phyloP scores from a whole-genome alignment of 495 filamentous ascomycete genomes.

The Daldinia loculata region DNA sequence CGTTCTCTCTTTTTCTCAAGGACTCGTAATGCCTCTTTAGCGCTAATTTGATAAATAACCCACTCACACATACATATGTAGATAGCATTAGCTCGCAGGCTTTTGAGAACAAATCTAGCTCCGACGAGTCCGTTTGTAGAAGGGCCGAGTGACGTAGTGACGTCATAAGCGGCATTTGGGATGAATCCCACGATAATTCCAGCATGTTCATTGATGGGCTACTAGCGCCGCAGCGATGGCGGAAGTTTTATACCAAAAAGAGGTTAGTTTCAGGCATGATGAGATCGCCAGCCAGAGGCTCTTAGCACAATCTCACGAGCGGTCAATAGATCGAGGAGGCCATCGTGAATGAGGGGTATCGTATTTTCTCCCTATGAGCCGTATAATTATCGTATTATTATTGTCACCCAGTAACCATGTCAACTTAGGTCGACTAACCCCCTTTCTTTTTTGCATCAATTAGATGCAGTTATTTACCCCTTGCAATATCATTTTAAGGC shows the following conservation, averaged over 20 bases:
- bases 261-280: constrained; percentile 34
- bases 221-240: constrained; percentile 18
- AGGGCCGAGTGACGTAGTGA: constrained; percentile 32
- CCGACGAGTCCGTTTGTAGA: constrained; percentile 5
- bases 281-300: constrained; percentile 39
- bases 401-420: neutral
- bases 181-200: constrained; percentile 29
- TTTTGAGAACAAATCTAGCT: constrained; percentile 7
- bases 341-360: constrained; percentile 27
- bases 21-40: neutral
- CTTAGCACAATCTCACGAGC: constrained; percentile 17
- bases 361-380: neutral
- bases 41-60: neutral
- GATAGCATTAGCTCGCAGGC: constrained; percentile 9
- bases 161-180: constrained; percentile 23
- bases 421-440: constrained; percentile 13
- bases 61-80: neutral
- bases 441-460: neutral
- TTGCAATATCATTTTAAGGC: neutral
- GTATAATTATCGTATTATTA: neutral
- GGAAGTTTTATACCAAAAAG: constrained; percentile 16
- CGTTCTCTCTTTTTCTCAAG: neutral
- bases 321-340: constrained; percentile 12
- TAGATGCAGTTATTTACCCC: neutral
- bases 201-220: neutral